These are phyloP conservation scores for Fusarium secorum DNA, from an alignment of 2,329 filamentous ascomycete species.

Conservation along the genomic window DNA sequence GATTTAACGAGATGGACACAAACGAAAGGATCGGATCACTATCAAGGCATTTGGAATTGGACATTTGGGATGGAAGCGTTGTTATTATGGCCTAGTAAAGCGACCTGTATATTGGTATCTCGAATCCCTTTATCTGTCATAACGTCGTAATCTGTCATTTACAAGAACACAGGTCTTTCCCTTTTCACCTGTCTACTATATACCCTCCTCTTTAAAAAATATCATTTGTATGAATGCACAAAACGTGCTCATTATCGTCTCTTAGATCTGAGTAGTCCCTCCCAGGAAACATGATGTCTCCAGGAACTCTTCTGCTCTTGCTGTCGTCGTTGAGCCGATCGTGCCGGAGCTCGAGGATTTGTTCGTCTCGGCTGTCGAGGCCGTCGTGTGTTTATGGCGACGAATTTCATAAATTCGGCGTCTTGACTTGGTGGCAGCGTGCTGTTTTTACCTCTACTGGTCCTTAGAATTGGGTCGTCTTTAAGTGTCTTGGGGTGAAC, in stretches of 20 bases:
- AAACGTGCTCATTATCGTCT: conserved; percentile 16
- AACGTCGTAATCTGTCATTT: conserved; percentile 36
- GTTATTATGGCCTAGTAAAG: conserved; percentile 18
- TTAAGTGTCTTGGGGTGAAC: conserved; percentile 52
- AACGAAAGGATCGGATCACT: neutral
- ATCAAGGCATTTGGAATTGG: neutral
- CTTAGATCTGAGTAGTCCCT: conserved; percentile 38
- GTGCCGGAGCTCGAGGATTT: neutral
- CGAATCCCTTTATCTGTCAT: conserved; percentile 27
- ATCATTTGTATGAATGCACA: neutral
- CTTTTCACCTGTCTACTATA: neutral
- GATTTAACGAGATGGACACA: neutral
- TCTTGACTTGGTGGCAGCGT: conserved; percentile 53
- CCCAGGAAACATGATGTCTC: conserved; percentile 38
- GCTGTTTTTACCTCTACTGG: conserved; percentile 33
- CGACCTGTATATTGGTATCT: conserved; percentile 36
- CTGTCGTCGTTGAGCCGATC: neutral
- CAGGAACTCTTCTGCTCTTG: conserved; percentile 14
- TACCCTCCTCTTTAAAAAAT: neutral
- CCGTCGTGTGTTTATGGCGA: conserved; percentile 26
- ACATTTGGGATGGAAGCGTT: conserved; percentile 3
- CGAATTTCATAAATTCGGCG: conserved; percentile 43
- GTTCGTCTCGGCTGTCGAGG: conserved; percentile 5
- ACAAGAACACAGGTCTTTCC: neutral
- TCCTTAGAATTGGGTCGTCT: conserved; percentile 50